Conservation (phyloP, 352 stramenopile genomes). For the Phytophthora capsici region DNA sequence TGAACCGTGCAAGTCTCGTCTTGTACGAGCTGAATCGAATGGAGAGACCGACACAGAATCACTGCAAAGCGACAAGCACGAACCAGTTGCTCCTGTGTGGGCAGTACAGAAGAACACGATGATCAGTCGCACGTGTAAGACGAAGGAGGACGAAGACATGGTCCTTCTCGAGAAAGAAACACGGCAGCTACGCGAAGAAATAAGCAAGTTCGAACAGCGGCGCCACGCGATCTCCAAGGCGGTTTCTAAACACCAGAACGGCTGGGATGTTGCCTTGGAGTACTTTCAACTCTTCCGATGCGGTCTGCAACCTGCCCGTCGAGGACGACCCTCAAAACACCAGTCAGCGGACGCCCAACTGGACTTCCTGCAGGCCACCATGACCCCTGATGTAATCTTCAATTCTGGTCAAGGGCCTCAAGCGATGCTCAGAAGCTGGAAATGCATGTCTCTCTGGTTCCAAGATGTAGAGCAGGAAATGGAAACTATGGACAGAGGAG, state of each 20-base stretch:
- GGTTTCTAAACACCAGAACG: neutral
- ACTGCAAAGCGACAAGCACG: conserved; percentile 14
- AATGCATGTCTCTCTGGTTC: conserved; percentile 26
- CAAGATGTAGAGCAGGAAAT: conserved; percentile 15
- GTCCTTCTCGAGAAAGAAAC: conserved; percentile 16
- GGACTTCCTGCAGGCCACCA: conserved; percentile 12
- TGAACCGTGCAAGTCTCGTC: neutral
- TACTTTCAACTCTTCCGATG: conserved; percentile 21
- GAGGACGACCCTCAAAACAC: neutral
- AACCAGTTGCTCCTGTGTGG: neutral
- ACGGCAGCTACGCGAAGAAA: conserved; percentile 12
- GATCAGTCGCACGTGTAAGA: neutral
- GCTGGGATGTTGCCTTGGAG: conserved; percentile 14
- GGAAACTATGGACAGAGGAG: conserved; percentile 8
- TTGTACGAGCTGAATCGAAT: neutral
- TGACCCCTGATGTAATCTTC: conserved; percentile 18
- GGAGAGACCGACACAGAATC: conserved; percentile 23
- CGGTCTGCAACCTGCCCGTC: conserved; percentile 7
- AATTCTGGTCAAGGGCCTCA: conserved; percentile 14
- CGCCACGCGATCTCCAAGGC: neutral
- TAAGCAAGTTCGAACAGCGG: conserved; percentile 10
- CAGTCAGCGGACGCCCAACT: conserved; percentile 3
- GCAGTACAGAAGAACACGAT: no score
- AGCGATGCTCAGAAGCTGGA: conserved; percentile 22
- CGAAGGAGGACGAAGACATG: conserved; percentile 5